These are phyloP conservation scores for Rutstroemia sydowiana DNA, from an alignment of 2,329 filamentous ascomycete species.

Conservation along the genomic window DNA sequence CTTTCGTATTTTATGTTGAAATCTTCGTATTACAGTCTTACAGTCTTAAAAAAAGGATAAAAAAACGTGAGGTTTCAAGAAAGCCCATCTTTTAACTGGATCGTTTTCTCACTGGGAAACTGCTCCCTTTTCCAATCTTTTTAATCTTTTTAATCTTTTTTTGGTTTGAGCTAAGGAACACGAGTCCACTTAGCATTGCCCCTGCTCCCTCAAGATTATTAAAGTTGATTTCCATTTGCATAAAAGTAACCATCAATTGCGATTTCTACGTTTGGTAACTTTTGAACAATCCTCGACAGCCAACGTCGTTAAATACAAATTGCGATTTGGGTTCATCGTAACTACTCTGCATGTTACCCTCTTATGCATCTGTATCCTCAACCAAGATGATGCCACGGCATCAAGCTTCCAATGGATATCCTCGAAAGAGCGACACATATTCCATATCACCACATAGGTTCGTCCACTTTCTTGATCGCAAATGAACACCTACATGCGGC, in stretches of 20 bases:
- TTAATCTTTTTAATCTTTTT: slow-evolving; percentile 1
- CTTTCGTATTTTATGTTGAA: too few relatives aligned
- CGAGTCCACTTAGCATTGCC: slow-evolving; percentile 8
- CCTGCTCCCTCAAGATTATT: neutral
- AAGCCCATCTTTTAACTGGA: too few relatives aligned
- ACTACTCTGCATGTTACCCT: slow-evolving; percentile 48
- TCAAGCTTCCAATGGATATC: slow-evolving; percentile 74
- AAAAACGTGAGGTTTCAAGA: too few relatives aligned
- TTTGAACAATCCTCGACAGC: slow-evolving; percentile 1
- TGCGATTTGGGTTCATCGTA: slow-evolving; percentile 6
- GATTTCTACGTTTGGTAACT: too few relatives aligned
- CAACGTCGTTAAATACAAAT: neutral
- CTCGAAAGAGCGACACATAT: slow-evolving; percentile 63
- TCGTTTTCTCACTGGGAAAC: too few relatives aligned
- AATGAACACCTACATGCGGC: neutral
- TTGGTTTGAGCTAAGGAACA: slow-evolving; percentile 8
- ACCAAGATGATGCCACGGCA: slow-evolving; percentile 79
- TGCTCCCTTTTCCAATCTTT: neutral
- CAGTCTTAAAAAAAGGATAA: too few relatives aligned
- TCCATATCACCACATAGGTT: slow-evolving; percentile 88
- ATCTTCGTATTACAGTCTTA: too few relatives aligned
- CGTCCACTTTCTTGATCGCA: slow-evolving; percentile 22
- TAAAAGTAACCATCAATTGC: neutral
- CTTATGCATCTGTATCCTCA: slow-evolving; percentile 38
- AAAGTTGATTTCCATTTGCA: neutral